Conservation (phyloP, 1,139 yeast genomes). For the Saccharomyces uvarum region DNA sequence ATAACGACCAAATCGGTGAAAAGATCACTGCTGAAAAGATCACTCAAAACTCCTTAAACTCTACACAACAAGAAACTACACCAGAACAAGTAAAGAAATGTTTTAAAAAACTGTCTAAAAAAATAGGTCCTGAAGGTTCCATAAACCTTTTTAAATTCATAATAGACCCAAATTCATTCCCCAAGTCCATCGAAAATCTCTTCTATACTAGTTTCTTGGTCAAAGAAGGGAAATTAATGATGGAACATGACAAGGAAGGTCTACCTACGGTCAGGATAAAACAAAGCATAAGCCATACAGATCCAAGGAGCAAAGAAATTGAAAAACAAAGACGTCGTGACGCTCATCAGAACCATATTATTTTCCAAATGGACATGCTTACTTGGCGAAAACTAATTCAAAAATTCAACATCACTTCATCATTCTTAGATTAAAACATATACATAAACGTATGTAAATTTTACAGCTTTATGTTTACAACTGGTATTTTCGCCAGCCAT, state of each 20-base stretch:
- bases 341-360: slow-evolving; percentile 47
- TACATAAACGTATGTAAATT: background rate
- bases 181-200: slow-evolving; percentile 75
- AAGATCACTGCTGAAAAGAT: slow-evolving; percentile 51
- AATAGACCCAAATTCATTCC: slow-evolving; percentile 66
- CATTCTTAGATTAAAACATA: slow-evolving; percentile 41
- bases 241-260: slow-evolving; percentile 39
- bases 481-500: slow-evolving; percentile 42
- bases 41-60: slow-evolving; percentile 43
- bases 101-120: slow-evolving; percentile 36
- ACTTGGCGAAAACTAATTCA: slow-evolving; percentile 55
- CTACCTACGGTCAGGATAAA: slow-evolving; percentile 17
- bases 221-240: slow-evolving; percentile 56
- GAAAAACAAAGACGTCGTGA: slow-evolving; percentile 29
- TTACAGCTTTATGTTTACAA: background rate
- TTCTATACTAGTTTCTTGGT: slow-evolving; percentile 76
- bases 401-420: slow-evolving; percentile 43
- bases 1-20: slow-evolving; percentile 39
- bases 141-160: slow-evolving; percentile 60
- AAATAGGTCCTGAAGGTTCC: slow-evolving; percentile 31
- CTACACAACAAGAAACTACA: slow-evolving; percentile 47
- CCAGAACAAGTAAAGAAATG: slow-evolving; percentile 50
- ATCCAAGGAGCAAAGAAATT: slow-evolving; percentile 15
- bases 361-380: slow-evolving; percentile 58
- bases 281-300: slow-evolving; percentile 13